phyloP scores from a whole-genome alignment of 345 rosid species.

The Hevea brasiliensis region DNA sequence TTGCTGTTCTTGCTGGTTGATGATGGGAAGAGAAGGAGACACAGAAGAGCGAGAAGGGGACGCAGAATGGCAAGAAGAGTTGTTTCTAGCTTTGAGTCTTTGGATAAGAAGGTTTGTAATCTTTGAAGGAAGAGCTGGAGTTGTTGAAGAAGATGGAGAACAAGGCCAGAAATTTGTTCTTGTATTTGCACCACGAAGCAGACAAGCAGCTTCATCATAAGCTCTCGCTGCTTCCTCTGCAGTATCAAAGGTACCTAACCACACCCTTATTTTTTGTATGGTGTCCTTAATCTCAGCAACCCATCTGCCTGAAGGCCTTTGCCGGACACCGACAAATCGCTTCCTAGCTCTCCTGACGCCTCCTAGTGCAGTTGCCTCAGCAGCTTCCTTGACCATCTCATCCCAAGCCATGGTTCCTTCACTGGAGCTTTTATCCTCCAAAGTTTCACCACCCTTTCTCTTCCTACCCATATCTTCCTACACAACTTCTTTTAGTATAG shows the following conservation, averaged over 20 bases:
- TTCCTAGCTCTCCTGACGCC: slow-evolving; percentile 45
- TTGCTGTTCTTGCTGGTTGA: slow-evolving; percentile 6
- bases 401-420: slow-evolving; percentile 45
- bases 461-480: slow-evolving; percentile 46
- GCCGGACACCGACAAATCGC: slow-evolving; percentile 52
- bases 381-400: slow-evolving; percentile 50
- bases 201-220: slow-evolving; percentile 60
- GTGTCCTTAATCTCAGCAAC: slow-evolving; percentile 64
- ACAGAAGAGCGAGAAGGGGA: slow-evolving; percentile 6
- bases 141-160: slow-evolving; percentile 35
- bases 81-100: slow-evolving; percentile 49
- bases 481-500: neutral
- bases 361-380: slow-evolving; percentile 37
- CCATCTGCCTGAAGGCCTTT: slow-evolving; percentile 63
- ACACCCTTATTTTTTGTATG: slow-evolving; percentile 56
- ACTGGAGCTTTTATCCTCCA: slow-evolving; percentile 19
- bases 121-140: slow-evolving; percentile 53
- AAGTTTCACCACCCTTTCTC: slow-evolving; percentile 40
- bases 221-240: slow-evolving; percentile 65
- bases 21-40: neutral
- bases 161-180: slow-evolving; percentile 57
- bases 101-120: slow-evolving; percentile 58
- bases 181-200: slow-evolving; percentile 52
- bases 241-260: slow-evolving; percentile 55
- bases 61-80: slow-evolving; percentile 3